Percentiles rank a stretch among this genome's conserved stretches.
These are phyloP conservation scores for Pisolithus orientalis DNA, from an alignment of 768 basidiomycete species.

Conservation along the genomic window DNA sequence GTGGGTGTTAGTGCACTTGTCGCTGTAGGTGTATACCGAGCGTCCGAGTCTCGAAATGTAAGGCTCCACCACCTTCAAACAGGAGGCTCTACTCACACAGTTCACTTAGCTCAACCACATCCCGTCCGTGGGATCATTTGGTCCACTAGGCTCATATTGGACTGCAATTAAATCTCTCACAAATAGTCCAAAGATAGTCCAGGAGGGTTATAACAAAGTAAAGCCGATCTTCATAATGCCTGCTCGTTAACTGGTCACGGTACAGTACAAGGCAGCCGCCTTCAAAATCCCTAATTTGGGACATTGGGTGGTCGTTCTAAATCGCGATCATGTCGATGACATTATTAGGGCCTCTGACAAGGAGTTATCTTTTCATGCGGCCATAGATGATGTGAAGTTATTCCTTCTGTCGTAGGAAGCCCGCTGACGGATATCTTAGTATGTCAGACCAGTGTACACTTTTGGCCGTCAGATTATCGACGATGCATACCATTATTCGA, in stretches of 20 bases:
- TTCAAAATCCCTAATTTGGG: not conserved
- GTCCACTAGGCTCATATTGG: constrained; percentile 23
- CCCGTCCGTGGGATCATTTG: constrained; percentile 23
- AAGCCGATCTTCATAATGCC: not conserved
- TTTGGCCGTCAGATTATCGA: not conserved
- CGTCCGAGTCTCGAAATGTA: too few relatives aligned
- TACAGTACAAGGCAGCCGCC: not conserved
- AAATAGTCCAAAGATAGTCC: constrained; percentile 17
- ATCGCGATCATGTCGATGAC: not conserved
- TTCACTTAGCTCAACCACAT: constrained; percentile 18
- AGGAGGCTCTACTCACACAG: too few relatives aligned
- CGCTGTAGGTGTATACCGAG: too few relatives aligned
- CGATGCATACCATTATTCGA: not conserved
- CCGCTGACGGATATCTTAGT: not conserved
- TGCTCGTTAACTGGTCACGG: not conserved
- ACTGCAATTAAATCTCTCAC: constrained; percentile 10
- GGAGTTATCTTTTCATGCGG: not conserved
- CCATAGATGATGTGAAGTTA: not conserved
- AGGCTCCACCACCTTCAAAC: too few relatives aligned
- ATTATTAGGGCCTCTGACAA: not conserved
- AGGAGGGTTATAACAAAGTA: constrained; percentile 28
- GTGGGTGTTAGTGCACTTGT: too few relatives aligned
- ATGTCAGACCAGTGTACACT: not conserved
- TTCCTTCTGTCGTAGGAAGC: not conserved
- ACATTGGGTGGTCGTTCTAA: not conserved